Evolutionary conservation across 148 eudicot genomes (phyloP), one percentile per base, ranked within the genome.

Genomic region (Polygonum maritimum): DNA sequence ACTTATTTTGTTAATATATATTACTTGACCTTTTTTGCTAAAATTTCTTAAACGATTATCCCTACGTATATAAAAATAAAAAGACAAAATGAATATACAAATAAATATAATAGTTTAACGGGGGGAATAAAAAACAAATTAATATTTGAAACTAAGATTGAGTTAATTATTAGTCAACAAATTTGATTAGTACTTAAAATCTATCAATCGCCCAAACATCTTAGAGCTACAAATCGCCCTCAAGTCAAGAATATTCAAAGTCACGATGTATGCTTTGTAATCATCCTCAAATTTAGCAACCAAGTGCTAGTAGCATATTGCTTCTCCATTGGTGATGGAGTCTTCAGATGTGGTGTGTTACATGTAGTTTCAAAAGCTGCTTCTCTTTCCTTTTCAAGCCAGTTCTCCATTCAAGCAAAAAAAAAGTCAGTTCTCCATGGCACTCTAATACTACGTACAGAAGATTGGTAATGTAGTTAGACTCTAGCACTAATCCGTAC

Each of bases 321-420:
- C 79, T 90, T 94, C 83, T 94, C 98, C 98, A 94, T 94, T 9
- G 98, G 98, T 11, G 98, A 94, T 2, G 98, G 97, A 77, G 98
- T 94, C 83, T 85, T 89, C 78, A 91, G 76, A 55, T 83, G 84
- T 14, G 98, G 95, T 0, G 87, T 80, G 65, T 88, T 88, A 85
- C 87, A 86, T 52, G 84, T 72, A 41, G 92, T 91, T 69, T 91
- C 91, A 47, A 84, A 88, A 90, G 91, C 98, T 49, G 97, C 94
- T 83, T 94, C 95, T 31, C 82, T 81, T 82, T 87, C 98, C 85
- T 87, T 91, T 80, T 87, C 97, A 78, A 87, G 82, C 65, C 95
- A 91, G 78, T 79, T 80, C 82, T 90, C 31, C 31, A 26, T 26
- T 26, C 31, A 1, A 26, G 31, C 31, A 26, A 26, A 26, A 26